Percentiles rank a stretch among this genome's conserved stretches.
Evolutionary conservation across 78 protist genomes (phyloP).

Genomic region (Dictyostelium brefeldianum): DNA sequence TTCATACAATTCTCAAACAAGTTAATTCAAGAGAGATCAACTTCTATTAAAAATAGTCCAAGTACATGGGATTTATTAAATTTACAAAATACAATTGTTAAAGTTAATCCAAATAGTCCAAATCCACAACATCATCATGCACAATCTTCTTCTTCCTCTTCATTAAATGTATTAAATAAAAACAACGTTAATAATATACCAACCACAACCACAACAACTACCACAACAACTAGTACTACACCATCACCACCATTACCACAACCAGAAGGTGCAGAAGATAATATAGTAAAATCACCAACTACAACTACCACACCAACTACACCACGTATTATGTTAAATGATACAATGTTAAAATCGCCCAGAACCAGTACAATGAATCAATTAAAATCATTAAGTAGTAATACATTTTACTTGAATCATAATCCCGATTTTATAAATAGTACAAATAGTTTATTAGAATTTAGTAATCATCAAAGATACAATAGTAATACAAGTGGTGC

Average conservation of each 20-base stretch:
- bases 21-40: neutral
- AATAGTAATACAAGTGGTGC: neutral
- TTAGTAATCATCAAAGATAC: conserved; percentile 7
- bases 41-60: neutral
- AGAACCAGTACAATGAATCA: neutral
- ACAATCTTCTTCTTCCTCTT: neutral
- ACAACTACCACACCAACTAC: neutral
- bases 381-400: conserved; percentile 7
- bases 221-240: neutral
- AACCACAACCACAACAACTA: neutral
- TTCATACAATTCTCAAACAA: neutral
- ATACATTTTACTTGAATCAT: neutral
- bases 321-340: neutral
- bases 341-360: neutral
- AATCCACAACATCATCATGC: neutral
- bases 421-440: neutral
- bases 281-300: neutral
- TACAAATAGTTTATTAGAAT: conserved; percentile 1
- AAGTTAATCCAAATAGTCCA: neutral
- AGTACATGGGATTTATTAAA: neutral
- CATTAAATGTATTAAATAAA: no score
- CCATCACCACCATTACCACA: neutral
- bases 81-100: neutral
- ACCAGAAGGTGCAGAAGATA: neutral
- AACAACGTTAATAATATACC: neutral